Conservation (phyloP, 2,329 filamentous ascomycete species). For the Verticillium alfalfae region DNA sequence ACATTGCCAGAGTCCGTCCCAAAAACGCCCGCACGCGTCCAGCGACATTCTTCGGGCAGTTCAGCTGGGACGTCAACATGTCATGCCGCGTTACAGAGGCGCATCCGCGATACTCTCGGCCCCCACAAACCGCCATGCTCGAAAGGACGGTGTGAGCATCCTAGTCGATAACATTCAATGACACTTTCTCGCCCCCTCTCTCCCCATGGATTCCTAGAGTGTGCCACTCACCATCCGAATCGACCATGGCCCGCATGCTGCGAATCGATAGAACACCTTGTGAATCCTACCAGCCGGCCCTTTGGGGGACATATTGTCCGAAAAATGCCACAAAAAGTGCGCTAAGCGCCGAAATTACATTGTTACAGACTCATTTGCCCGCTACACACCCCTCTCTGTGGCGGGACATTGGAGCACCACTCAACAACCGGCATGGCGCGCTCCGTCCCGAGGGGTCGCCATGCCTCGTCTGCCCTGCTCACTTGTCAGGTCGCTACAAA, state of each 20-base stretch:
- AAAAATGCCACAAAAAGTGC: no score
- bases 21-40: neutral
- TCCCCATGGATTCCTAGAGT: neutral
- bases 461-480: neutral
- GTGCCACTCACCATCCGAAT: neutral
- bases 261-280: neutral
- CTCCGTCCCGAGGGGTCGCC: neutral
- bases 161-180: neutral
- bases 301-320: no score
- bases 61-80: neutral
- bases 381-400: neutral
- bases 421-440: neutral
- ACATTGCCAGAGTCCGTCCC: neutral
- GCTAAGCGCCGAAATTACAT: neutral
- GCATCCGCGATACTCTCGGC: neutral
- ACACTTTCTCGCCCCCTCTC: neutral
- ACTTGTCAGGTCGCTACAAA: neutral
- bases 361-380: neutral
- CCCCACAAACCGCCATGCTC: neutral
- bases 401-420: neutral
- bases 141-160: neutral
- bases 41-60: neutral
- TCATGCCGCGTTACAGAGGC: neutral
- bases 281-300: neutral
- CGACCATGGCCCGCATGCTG: neutral